Percentiles rank a stretch among this genome's conserved stretches.
Evolutionary conservation across 2,329 filamentous ascomycete genomes (phyloP).

Genomic region (Dactylellina parvicollis): DNA sequence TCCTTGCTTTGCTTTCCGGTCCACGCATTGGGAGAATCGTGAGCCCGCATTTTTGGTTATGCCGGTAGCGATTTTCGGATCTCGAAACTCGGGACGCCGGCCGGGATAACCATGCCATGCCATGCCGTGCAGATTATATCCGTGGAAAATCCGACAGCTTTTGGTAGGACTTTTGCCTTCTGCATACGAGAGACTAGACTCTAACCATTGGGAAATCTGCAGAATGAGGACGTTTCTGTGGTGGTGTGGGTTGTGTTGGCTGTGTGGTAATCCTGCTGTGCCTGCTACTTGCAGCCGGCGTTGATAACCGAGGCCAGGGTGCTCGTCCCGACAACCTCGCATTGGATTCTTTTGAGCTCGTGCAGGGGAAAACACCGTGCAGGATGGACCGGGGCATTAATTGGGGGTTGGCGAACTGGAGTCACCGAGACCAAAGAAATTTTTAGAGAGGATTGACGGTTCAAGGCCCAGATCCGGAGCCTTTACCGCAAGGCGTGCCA

Average conservation of each 20-base stretch:
- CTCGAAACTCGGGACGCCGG: too few relatives aligned
- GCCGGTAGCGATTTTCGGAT: too few relatives aligned
- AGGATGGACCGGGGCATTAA: conserved; percentile 6
- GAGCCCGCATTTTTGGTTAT: too few relatives aligned
- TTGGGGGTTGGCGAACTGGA: conserved; percentile 26
- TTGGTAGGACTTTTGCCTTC: too few relatives aligned
- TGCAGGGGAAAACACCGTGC: conserved; percentile 21
- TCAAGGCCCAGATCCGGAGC: conserved; percentile 19
- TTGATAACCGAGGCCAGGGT: conserved; percentile 49
- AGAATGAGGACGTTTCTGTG: conserved; percentile 3
- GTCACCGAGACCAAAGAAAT: background rate
- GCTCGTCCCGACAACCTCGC: conserved; percentile 32
- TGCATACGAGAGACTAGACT: too few relatives aligned
- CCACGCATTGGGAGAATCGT: too few relatives aligned
- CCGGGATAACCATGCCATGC: too few relatives aligned
- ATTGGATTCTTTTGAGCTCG: conserved; percentile 12
- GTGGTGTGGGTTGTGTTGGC: conserved; percentile 26
- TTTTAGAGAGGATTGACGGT: conserved; percentile 16
- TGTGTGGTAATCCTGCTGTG: conserved; percentile 36
- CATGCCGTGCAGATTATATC: too few relatives aligned
- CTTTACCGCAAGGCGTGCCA: conserved; percentile 18
- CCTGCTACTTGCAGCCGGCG: conserved; percentile 28
- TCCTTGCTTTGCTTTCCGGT: too few relatives aligned
- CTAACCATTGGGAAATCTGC: too few relatives aligned
- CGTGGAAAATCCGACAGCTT: background rate